A percentile compares a stretch with the other conserved stretches of the same genome.
These are phyloP conservation scores for Cyberlindnera saturnus DNA, from an alignment of 805 yeast genomes.

Conservation along the genomic window DNA sequence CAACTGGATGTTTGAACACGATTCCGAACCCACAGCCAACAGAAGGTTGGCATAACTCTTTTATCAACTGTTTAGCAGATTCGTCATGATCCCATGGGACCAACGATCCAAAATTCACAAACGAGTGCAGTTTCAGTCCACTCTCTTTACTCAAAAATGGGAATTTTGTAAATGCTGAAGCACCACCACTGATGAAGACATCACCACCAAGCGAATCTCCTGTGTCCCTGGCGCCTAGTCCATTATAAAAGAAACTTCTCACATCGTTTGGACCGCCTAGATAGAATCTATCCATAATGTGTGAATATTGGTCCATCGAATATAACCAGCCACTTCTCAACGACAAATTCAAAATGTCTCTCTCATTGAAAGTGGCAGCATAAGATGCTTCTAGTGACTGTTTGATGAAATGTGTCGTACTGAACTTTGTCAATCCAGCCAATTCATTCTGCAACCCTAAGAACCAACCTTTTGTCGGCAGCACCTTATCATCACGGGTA, in stretches of 20 bases:
- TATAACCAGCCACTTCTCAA: constrained; percentile 52
- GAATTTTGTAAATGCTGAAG: constrained; percentile 51
- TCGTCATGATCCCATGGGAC: constrained; percentile 31
- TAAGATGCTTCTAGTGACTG: constrained; percentile 28
- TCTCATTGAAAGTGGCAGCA: constrained; percentile 25
- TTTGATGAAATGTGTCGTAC: constrained; percentile 29
- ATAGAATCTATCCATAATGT: constrained; percentile 73
- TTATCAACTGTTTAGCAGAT: constrained; percentile 12
- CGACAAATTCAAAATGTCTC: constrained; percentile 44
- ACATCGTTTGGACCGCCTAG: constrained; percentile 76
- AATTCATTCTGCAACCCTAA: constrained; percentile 38
- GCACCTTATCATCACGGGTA: constrained; percentile 32
- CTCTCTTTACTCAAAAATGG: constrained; percentile 45
- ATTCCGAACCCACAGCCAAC: constrained; percentile 55
- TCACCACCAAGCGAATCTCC: constrained; percentile 65
- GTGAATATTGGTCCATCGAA: constrained; percentile 34
- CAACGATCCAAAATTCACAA: constrained; percentile 61
- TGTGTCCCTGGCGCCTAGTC: constrained; percentile 56
- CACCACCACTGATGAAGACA: constrained; percentile 47
- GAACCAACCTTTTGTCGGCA: constrained; percentile 41
- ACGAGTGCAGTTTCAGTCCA: constrained; percentile 57
- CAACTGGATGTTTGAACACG: constrained; percentile 55
- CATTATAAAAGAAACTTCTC: constrained; percentile 61
- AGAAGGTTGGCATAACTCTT: constrained; percentile 37
- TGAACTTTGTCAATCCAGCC: constrained; percentile 25